Conservation (phyloP, 2,329 filamentous ascomycete genomes). For the Exophiala spinifera region DNA sequence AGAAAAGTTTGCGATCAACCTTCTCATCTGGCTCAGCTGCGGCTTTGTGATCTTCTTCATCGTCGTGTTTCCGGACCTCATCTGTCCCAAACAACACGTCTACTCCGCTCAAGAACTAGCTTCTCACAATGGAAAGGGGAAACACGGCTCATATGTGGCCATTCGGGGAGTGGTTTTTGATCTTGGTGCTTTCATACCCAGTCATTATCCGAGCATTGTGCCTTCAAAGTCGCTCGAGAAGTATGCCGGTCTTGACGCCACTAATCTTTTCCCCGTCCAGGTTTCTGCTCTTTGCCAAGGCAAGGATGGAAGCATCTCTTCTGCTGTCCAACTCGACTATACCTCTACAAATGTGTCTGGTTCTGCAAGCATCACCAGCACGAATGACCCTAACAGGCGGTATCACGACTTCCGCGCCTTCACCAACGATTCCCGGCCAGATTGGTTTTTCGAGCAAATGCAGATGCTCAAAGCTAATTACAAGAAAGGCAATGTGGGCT, state of each 20-base stretch:
- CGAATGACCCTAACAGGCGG: slow-evolving; percentile 66
- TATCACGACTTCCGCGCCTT: slow-evolving; percentile 93
- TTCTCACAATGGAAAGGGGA: slow-evolving; percentile 67
- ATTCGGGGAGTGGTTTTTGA: slow-evolving; percentile 91
- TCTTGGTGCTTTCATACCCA: slow-evolving; percentile 66
- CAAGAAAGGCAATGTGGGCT: slow-evolving; percentile 84
- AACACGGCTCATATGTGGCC: slow-evolving; percentile 63
- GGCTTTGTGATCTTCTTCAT: slow-evolving; percentile 80
- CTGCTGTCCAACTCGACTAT: slow-evolving; percentile 80
- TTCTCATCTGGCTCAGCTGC: slow-evolving; percentile 92
- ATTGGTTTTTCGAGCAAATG: slow-evolving; percentile 94
- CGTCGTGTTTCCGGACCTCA: slow-evolving; percentile 76
- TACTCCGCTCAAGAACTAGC: slow-evolving; percentile 76
- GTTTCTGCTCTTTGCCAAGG: slow-evolving; percentile 89
- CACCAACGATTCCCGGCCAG: slow-evolving; percentile 74
- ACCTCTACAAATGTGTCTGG: slow-evolving; percentile 71
- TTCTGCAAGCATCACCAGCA: slow-evolving; percentile 61
- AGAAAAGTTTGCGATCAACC: slow-evolving; percentile 96
- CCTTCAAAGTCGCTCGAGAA: slow-evolving; percentile 63
- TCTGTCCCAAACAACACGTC: slow-evolving; percentile 89
- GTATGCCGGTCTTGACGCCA: slow-evolving; percentile 87
- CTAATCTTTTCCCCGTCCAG: slow-evolving; percentile 84
- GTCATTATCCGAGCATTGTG: slow-evolving; percentile 72
- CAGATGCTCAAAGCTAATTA: slow-evolving; percentile 71
- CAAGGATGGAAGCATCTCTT: slow-evolving; percentile 62